Evolutionary conservation across 2,329 filamentous ascomycete genomes (phyloP), one percentile per base, ranked within the genome.

Genomic region (Xylaria multiplex): DNA sequence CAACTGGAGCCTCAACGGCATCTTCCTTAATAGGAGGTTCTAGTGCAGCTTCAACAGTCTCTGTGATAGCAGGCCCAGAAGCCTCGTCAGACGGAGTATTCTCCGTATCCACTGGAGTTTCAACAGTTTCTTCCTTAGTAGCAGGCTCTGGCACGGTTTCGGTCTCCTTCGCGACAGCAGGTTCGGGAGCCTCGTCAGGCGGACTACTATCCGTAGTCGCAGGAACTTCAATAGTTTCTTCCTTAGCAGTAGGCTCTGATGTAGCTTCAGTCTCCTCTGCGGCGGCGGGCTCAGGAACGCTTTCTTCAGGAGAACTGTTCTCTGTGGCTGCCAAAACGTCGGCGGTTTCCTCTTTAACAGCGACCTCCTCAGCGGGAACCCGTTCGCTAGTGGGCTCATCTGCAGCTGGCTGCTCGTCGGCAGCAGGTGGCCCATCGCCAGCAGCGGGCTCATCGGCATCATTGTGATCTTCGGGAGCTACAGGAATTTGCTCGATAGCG

Each of bases 221-320:
- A 3, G 43, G 13, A 3, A 7, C 16, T 37, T 48, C 43, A 35
- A n/a, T 9, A 24, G 45, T 7, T 8, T 32, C 56, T 40, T 48
- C 43, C 24, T 50, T 16, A 9, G 40, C 30, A 32, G 48, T 19
- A 16, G 52, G 16, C 32, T 64, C 56, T 24, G 37, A 14, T 9
- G 24, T 35, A 3, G 7, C 52, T 49, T 65, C 43, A 16, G 32
- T 19, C 27, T 11, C 7, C 9, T 66, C 56, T 9, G 6, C 3
- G 8, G 24, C 30, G 30, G 50, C 30, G 30, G 62, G 9, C n/a
- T 65, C 59, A 24, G 50, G 11, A 8, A 14, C 37, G 9, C 9
- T 27, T 19, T 65, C 49, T 30, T 62, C 59, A 45, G 42, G 49
- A 37, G 62, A 40, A 14, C 35, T 64, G 11, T 13, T 22, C n/a